phyloP scores from a whole-genome alignment of 345 rosid species.

The Sisymbrium irio region DNA sequence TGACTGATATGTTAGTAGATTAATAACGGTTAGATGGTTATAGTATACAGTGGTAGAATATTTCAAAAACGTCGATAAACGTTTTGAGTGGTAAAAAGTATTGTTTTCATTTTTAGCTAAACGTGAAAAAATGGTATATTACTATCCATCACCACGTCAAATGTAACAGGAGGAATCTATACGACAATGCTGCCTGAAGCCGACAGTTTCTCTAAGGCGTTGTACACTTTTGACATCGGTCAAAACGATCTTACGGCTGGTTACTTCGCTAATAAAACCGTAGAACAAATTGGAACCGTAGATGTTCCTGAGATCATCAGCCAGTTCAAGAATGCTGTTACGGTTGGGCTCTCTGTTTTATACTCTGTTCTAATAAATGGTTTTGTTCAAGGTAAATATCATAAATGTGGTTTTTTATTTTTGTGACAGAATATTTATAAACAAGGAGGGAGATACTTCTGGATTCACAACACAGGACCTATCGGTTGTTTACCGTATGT shows the following conservation, averaged over 20 bases:
- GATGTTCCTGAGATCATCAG: conserved; percentile 48
- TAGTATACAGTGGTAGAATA: too few relatives aligned
- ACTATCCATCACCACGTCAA: background rate
- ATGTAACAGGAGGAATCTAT: conserved; percentile 41
- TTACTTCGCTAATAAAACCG: conserved; percentile 51
- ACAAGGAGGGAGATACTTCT: conserved; percentile 68
- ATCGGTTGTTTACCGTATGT: conserved; percentile 65
- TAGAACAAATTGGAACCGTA: conserved; percentile 34
- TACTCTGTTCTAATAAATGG: background rate
- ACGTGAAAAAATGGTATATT: background rate
- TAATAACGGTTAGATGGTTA: background rate
- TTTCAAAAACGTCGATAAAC: background rate
- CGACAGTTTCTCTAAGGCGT: conserved; percentile 42
- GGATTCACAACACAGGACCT: conserved; percentile 79
- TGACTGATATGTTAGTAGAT: background rate
- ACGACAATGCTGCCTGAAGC: conserved; percentile 43
- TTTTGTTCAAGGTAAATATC: background rate
- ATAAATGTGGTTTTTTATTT: background rate
- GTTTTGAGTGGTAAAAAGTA: background rate
- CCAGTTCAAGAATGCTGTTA: conserved; percentile 41
- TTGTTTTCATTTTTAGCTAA: background rate
- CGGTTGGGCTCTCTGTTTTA: conserved; percentile 30
- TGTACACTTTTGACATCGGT: conserved; percentile 75
- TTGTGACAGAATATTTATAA: conserved; percentile 43
- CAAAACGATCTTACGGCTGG: conserved; percentile 71